phyloP scores from a whole-genome alignment of 768 basidiomycete genomes.

The Clitopilus hobsonii region DNA sequence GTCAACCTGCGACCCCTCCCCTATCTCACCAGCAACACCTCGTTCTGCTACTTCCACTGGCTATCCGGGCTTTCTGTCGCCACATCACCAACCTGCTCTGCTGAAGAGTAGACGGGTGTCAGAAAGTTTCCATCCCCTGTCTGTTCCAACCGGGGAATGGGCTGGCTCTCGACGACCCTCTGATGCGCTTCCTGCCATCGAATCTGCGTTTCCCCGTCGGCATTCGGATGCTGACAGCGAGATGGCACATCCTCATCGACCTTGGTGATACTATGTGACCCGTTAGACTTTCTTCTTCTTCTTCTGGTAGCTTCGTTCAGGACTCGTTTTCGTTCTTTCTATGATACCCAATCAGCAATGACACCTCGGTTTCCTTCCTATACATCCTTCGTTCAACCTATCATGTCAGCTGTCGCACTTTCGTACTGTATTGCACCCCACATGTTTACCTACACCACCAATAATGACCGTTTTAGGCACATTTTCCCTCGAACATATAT shows the following conservation, averaged over 20 bases:
- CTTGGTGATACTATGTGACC: too few species aligned
- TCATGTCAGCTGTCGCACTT: not conserved
- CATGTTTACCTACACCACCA: not conserved
- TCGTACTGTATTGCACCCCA: not conserved
- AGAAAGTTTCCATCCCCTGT: conserved; percentile 7
- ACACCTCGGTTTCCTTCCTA: not conserved
- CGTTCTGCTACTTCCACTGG: conserved; percentile 33
- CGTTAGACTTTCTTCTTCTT: too few species aligned
- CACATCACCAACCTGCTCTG: not conserved
- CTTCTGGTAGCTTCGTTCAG: too few species aligned
- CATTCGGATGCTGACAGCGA: conserved; percentile 32
- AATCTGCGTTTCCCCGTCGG: conserved; percentile 16
- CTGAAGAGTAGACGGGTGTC: not conserved
- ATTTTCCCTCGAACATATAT: not conserved
- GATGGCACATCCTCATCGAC: conserved; percentile 33
- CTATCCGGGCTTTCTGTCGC: not conserved
- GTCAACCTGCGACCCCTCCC: conserved; percentile 48
- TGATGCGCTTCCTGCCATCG: conserved; percentile 9
- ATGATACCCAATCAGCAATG: not conserved
- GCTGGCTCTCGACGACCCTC: conserved; percentile 8
- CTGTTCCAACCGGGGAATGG: conserved; percentile 9
- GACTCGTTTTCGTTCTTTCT: too few species aligned
- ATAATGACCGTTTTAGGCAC: not conserved
- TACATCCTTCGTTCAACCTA: not conserved
- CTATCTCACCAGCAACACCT: conserved; percentile 52